phyloP scores from a whole-genome alignment of 2,329 filamentous ascomycete species.

The Fusarium pilosicola region DNA sequence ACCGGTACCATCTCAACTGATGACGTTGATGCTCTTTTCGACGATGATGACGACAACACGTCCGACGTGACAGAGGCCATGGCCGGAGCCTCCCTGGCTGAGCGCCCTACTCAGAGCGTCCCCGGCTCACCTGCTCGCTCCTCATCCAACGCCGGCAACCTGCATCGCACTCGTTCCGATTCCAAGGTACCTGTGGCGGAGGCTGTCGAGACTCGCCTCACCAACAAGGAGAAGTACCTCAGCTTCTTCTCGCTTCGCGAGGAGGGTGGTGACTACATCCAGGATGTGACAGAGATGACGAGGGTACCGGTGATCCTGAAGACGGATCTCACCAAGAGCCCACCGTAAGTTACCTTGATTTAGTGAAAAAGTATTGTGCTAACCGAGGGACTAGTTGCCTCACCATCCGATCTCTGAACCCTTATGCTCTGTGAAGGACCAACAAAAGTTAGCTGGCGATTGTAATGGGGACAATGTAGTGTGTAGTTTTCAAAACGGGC shows the following conservation, averaged over 20 bases:
- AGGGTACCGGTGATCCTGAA: conserved; percentile 97
- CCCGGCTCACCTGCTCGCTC: conserved; percentile 89
- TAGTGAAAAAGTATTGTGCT: conserved; percentile 21
- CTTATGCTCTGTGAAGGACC: conserved; percentile 69
- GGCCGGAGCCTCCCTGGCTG: conserved; percentile 87
- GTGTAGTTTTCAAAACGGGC: conserved; percentile 13
- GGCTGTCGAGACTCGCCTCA: conserved; percentile 80
- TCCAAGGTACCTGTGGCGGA: conserved; percentile 85
- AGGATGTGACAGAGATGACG: conserved; percentile 98
- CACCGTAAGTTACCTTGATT: conserved; percentile 82
- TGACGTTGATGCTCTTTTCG: conserved; percentile 94
- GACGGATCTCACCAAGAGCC: conserved; percentile 98
- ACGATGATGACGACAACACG: conserved; percentile 88
- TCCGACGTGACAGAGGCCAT: conserved; percentile 92
- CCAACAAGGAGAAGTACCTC: conserved; percentile 96
- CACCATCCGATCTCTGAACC: conserved; percentile 85
- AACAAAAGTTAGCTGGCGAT: conserved; percentile 23
- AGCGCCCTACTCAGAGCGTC: conserved; percentile 94
- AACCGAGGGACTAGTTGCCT: conserved; percentile 67
- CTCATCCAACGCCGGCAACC: conserved; percentile 70
- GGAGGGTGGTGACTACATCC: conserved; percentile 94
- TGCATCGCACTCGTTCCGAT: conserved; percentile 92
- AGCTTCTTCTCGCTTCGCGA: conserved; percentile 90
- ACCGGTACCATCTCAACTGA: conserved; percentile 94
- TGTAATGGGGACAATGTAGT: conserved; percentile 15